Conservation (phyloP, 345 rosid genomes). For the Theobroma cacao region DNA sequence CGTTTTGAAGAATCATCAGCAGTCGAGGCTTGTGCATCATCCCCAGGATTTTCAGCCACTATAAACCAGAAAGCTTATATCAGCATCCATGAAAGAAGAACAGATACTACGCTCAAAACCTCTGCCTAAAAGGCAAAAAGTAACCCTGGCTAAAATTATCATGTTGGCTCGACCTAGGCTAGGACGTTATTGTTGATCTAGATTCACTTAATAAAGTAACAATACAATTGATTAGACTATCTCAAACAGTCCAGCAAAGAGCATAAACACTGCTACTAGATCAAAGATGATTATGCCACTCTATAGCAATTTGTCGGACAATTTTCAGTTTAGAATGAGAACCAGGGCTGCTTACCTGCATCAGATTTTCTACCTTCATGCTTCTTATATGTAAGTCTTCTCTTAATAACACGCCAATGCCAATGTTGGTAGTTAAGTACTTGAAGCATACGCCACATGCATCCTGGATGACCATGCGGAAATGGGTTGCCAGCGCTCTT, state of each 20-base stretch:
- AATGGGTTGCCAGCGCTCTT: not conserved
- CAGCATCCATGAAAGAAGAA: not conserved
- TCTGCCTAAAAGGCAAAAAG: too few species aligned
- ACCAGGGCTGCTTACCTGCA: conserved; percentile 26
- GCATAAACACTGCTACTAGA: too few species aligned
- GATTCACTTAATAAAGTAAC: not conserved
- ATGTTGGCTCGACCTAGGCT: not conserved
- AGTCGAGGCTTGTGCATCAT: conserved; percentile 6
- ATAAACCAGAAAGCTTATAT: not conserved
- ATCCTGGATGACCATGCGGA: conserved; percentile 33
- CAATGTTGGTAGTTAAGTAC: conserved; percentile 61
- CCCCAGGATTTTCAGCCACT: conserved; percentile 32
- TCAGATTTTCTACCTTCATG: conserved; percentile 22
- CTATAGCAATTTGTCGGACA: not conserved
- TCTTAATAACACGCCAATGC: conserved; percentile 75
- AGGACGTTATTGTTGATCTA: not conserved
- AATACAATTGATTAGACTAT: not conserved
- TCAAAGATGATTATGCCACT: not conserved
- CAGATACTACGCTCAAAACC: not conserved
- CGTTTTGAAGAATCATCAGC: conserved; percentile 7
- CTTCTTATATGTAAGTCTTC: conserved; percentile 48
- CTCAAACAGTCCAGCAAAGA: too few species aligned
- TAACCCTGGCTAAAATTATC: not conserved
- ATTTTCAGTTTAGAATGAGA: not conserved
- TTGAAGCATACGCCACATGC: conserved; percentile 70